These are phyloP conservation scores for Collybia nuda DNA, from an alignment of 768 basidiomycete species.

Conservation along the genomic window DNA sequence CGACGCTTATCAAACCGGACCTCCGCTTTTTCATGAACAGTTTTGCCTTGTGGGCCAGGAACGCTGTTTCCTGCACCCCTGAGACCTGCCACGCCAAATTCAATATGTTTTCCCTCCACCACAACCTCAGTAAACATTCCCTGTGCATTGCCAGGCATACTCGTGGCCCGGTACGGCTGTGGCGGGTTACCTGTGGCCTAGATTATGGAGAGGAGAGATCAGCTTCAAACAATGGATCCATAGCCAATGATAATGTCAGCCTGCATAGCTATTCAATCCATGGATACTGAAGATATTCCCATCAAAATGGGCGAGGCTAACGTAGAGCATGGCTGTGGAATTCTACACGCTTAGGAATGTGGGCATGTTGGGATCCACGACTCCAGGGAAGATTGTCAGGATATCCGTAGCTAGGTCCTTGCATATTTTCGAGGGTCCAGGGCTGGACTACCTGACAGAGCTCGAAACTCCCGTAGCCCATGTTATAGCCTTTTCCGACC, in stretches of 20 bases:
- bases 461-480: conserved; percentile 17
- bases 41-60: conserved; percentile 10
- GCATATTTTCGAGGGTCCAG: conserved; percentile 13
- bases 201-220: too few species aligned
- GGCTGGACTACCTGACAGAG: conserved; percentile 15
- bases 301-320: conserved; percentile 21
- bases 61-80: conserved; percentile 21
- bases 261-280: conserved; percentile 15
- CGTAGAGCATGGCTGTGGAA: conserved; percentile 12
- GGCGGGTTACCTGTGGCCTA: conserved; percentile 9
- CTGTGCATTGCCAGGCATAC: not conserved
- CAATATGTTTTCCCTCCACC: conserved; percentile 7
- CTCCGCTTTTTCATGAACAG: conserved; percentile 21
- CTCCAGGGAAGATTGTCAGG: conserved; percentile 18
- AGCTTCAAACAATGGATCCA: not conserved
- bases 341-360: conserved; percentile 22
- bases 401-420: conserved; percentile 12
- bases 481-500: conserved; percentile 13
- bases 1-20: conserved; percentile 20
- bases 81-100: conserved; percentile 15
- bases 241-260: not conserved
- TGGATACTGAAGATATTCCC: conserved; percentile 21
- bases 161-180: conserved; percentile 15
- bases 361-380: conserved; percentile 9
- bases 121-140: conserved; percentile 15